Conservation (phyloP, 73 alveolate species). For the Symbiodinium pilosum region DNA sequence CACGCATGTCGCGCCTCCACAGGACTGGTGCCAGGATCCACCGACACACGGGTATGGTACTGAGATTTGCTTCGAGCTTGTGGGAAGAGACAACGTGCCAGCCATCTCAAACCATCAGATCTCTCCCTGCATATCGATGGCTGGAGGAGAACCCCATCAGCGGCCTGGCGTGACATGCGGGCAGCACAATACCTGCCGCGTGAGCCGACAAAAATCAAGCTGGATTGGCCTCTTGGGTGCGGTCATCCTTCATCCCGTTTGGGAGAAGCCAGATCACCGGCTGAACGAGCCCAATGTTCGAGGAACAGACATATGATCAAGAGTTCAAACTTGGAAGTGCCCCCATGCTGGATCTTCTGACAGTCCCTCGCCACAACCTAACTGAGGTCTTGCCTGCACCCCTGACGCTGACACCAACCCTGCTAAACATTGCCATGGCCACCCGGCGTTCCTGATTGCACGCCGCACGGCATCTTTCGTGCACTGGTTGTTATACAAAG, state of each 20-base stretch:
- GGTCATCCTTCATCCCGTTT: background rate
- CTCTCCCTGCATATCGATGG: background rate
- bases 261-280: background rate
- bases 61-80: background rate
- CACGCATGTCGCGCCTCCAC: background rate
- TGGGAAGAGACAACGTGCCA: background rate
- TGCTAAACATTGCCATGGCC: too few relatives aligned
- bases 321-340: too few relatives aligned
- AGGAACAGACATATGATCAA: too few relatives aligned
- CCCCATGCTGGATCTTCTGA: too few relatives aligned
- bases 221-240: background rate
- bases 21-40: background rate
- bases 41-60: background rate
- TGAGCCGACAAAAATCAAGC: too few relatives aligned
- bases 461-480: constrained; percentile 78
- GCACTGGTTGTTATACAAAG: constrained; percentile 62
- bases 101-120: background rate
- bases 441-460: constrained; percentile 69
- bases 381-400: too few relatives aligned
- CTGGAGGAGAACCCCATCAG: background rate
- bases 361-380: too few relatives aligned
- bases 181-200: too few relatives aligned
- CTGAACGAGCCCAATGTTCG: background rate
- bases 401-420: too few relatives aligned
- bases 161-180: background rate